Evolutionary conservation across 164 flowering plant species (phyloP).

Genomic region (Pachysandra terminalis): DNA sequence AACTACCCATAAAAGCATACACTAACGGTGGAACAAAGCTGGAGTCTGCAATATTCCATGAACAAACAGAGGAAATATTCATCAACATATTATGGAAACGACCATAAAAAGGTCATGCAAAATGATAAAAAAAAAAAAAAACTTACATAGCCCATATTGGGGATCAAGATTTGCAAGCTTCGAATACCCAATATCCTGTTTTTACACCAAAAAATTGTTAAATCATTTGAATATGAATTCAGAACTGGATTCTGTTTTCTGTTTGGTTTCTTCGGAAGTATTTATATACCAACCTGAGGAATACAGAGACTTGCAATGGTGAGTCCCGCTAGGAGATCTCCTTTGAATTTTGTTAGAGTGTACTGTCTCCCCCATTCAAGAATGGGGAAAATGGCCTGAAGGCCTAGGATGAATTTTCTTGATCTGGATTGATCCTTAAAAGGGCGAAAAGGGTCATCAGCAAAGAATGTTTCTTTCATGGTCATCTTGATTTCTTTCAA

Average conservation of each 20-base stretch:
- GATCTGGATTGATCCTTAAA: conserved; percentile 66
- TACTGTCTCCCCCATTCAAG: conserved; percentile 63
- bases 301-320: conserved; percentile 89
- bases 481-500: conserved; percentile 41
- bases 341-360: conserved; percentile 46
- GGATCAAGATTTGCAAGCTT: conserved; percentile 66
- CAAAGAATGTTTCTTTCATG: conserved; percentile 64
- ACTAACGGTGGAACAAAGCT: conserved; percentile 96
- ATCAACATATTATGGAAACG: neutral
- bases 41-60: conserved; percentile 46
- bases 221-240: neutral
- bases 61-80: conserved; percentile 4
- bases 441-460: conserved; percentile 70
- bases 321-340: conserved; percentile 74
- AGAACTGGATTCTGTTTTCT: neutral
- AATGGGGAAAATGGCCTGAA: conserved; percentile 70
- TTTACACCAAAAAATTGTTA: neutral
- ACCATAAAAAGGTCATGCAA: neutral
- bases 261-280: neutral
- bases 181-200: conserved; percentile 72
- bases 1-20: conserved; percentile 96
- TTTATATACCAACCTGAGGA: conserved; percentile 69
- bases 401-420: conserved; percentile 48
- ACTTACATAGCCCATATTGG: conserved; percentile 73
- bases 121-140: neutral